Percentiles rank a stretch among this genome's conserved stretches.
These are phyloP conservation scores for Yarrowia bubula DNA, from an alignment of 805 yeast species.

Conservation along the genomic window DNA sequence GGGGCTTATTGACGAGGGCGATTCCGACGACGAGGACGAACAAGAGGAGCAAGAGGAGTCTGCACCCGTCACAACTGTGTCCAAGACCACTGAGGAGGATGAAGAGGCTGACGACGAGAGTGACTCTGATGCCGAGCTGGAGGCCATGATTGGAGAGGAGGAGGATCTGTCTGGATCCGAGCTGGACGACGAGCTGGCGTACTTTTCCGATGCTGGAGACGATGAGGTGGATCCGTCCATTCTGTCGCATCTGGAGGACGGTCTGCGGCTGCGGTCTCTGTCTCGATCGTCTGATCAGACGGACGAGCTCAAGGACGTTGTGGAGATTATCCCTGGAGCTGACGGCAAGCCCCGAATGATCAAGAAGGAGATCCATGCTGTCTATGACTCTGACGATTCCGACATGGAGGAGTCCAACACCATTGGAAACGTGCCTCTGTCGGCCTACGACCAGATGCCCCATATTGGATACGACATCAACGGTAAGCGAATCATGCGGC, in stretches of 20 bases:
- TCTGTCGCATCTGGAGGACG: constrained; percentile 58
- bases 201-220: constrained; percentile 37
- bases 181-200: constrained; percentile 32
- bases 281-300: constrained; percentile 40
- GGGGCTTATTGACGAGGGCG: constrained; percentile 28
- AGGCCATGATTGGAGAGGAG: constrained; percentile 34
- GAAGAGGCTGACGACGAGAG: constrained; percentile 26
- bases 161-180: constrained; percentile 34
- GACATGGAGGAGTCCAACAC: constrained; percentile 80
- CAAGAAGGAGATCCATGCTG: constrained; percentile 88
- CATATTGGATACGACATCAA: constrained; percentile 96
- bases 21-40: constrained; percentile 29
- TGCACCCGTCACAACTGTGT: background rate
- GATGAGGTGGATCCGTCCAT: constrained; percentile 35
- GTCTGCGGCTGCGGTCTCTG: constrained; percentile 60
- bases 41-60: background rate
- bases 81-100: constrained; percentile 28
- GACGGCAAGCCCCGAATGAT: constrained; percentile 81
- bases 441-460: constrained; percentile 95
- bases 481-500: constrained; percentile 98
- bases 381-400: constrained; percentile 92
- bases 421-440: constrained; percentile 87
- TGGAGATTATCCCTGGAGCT: constrained; percentile 38
- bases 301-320: constrained; percentile 40
- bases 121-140: constrained; percentile 35